Evolutionary conservation across 768 basidiomycete genomes (phyloP), one percentile per base, ranked within the genome.

Genomic region (Pilatotrama ljubarskyi): DNA sequence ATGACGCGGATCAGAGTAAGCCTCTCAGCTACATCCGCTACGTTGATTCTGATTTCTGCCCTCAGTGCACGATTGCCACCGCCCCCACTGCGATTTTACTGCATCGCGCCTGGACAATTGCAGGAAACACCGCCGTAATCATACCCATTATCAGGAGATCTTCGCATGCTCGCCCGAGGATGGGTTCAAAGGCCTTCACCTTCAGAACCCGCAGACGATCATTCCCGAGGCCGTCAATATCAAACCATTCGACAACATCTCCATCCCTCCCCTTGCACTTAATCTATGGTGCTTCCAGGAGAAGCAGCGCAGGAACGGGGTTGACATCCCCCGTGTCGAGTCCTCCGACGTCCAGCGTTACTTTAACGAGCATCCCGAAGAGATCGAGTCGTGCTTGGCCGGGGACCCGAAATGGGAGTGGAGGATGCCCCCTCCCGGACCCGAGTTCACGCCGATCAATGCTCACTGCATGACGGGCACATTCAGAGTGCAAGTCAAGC

Each of bases 81-180:
- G 83, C 59, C 77, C 79, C 24, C 82, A 80, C 0, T 94, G 92
- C 75, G 80, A 77, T 49, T 88, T 88, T 70, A 75, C 80, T 5
- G 92, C 92, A 66, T 87, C 85, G 68, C 78, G 91, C 44, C 80
- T 82, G 57, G 91, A 93, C 72, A 93, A 93, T 66, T 78, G 92
- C 36, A 80, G 83, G 43, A 90, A 90, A 68, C 92, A 93, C 70
- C 77, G 84, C 61, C 81, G 84, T 18, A 80, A 87, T 35, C 90
- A 92, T 66, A 69, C 60, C 14, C 57, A 56, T n/a, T 57, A 51
- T 44, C 49, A 58, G 37, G 56, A 60, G 37, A 51, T 66, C 56
- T 55, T 61, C 47, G 48, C 55, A 14, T 66, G 65, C 54, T 51
- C 62, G 42, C 50, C 51, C 26, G 61, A 62, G 38, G 50, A 59